A percentile compares a stretch with the other conserved stretches of the same genome.
phyloP scores from a whole-genome alignment of 176 grass and related monocot genomes.

The Coix lacrymajobi region DNA sequence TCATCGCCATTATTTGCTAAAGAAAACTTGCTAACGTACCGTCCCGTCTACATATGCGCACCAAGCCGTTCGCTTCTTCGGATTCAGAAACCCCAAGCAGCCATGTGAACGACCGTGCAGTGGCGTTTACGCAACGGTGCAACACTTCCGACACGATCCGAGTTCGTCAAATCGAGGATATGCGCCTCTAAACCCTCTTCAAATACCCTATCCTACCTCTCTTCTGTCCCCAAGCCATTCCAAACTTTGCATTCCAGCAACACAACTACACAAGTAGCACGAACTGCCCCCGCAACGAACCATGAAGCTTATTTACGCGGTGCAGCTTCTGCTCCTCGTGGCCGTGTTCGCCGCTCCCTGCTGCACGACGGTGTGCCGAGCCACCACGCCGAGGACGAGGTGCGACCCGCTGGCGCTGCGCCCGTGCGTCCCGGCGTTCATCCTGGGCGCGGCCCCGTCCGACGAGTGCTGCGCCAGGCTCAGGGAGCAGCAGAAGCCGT shows the following conservation, averaged over 20 bases:
- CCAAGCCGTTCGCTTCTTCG: background rate
- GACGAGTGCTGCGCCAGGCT: conserved; percentile 48
- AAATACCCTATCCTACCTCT: background rate
- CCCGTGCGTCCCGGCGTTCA: conserved; percentile 45
- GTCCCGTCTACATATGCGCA: no score
- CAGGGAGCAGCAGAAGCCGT: conserved; percentile 55
- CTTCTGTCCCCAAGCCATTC: background rate
- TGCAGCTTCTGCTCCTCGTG: background rate
- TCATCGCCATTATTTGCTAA: background rate
- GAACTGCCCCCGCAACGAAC: background rate
- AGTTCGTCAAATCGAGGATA: background rate
- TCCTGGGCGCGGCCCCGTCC: conserved; percentile 39
- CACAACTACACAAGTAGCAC: no score
- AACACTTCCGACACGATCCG: background rate
- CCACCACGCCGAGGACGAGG: conserved; percentile 20
- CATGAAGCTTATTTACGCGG: conserved; percentile 34
- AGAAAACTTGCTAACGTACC: background rate
- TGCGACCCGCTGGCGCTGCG: conserved; percentile 57
- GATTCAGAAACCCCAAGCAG: background rate
- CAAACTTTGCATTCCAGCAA: background rate
- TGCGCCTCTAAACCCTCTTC: background rate
- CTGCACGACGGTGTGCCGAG: background rate
- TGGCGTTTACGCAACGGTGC: conserved; percentile 7
- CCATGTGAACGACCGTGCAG: background rate
- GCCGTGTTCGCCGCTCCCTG: background rate